These are phyloP conservation scores for Erythrophleum ivorense DNA, from an alignment of 331 rosid genomes.

Conservation along the genomic window DNA sequence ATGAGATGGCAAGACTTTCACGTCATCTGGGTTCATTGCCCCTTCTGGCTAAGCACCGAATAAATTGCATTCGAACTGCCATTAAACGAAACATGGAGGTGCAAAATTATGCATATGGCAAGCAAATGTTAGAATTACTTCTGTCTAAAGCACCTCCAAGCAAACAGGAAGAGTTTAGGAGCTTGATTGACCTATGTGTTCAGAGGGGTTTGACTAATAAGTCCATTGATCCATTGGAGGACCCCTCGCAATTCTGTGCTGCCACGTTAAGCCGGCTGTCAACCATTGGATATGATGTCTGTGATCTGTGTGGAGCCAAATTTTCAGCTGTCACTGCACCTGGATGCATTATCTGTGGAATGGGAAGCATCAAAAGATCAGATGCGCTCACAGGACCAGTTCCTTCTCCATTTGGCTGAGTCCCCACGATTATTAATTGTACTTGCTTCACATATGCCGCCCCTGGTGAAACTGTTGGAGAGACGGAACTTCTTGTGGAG, in stretches of 20 bases:
- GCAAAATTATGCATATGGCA: slow-evolving; percentile 85
- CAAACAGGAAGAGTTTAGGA: slow-evolving; percentile 90
- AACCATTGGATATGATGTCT: slow-evolving; percentile 95
- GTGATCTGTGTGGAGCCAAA: slow-evolving; percentile 97
- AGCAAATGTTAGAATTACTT: slow-evolving; percentile 97
- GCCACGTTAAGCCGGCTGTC: slow-evolving; percentile 98
- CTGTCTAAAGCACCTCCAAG: slow-evolving; percentile 89
- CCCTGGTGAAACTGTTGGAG: slow-evolving; percentile 21
- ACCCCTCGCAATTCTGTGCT: slow-evolving; percentile 93
- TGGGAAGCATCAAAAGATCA: slow-evolving; percentile 96
- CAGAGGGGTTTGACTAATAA: slow-evolving; percentile 92
- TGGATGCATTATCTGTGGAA: slow-evolving; percentile 96
- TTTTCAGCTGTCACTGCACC: slow-evolving; percentile 85
- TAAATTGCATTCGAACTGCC: slow-evolving; percentile 96
- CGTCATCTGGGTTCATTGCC: slow-evolving; percentile 99
- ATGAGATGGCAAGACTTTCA: slow-evolving; percentile 97
- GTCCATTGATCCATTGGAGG: slow-evolving; percentile 95
- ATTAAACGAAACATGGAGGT: slow-evolving; percentile 97
- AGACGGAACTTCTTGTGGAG: not conserved
- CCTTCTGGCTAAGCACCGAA: slow-evolving; percentile 92
- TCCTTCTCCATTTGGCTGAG: slow-evolving; percentile 96
- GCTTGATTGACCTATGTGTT: slow-evolving; percentile 85
- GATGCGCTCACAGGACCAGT: slow-evolving; percentile 88
- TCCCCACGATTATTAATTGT: not conserved
- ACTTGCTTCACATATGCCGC: slow-evolving; percentile 3